These are phyloP conservation scores for Asterella californica DNA, from an alignment of 225 moss, liverwort and hornwort genomes.

Conservation along the genomic window DNA sequence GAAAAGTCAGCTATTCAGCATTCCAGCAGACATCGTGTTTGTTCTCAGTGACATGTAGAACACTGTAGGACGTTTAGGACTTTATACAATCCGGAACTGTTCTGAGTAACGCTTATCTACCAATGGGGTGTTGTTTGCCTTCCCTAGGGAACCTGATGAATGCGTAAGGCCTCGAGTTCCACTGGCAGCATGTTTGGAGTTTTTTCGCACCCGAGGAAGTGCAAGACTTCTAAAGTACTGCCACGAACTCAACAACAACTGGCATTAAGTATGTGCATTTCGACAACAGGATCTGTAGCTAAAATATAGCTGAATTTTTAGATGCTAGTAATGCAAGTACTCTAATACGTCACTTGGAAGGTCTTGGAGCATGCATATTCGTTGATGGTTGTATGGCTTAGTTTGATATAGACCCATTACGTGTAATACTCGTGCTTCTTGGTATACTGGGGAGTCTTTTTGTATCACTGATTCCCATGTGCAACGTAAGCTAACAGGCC, in stretches of 20 bases:
- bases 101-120: background rate
- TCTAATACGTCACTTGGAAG: background rate
- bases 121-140: background rate
- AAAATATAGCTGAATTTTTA: background rate
- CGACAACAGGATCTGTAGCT: background rate
- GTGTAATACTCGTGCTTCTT: background rate
- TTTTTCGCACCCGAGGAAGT: slow-evolving; percentile 94
- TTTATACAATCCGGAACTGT: background rate
- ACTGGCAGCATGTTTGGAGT: slow-evolving; percentile 80
- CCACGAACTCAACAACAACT: slow-evolving; percentile 87
- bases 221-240: slow-evolving; percentile 94
- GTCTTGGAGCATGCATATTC: background rate
- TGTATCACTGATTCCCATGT: background rate
- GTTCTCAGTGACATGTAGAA: no score
- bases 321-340: no score
- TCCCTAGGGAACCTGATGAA: slow-evolving; percentile 74
- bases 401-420: background rate
- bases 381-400: background rate
- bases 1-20: no score
- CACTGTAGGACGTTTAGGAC: no score
- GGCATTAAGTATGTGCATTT: slow-evolving; percentile 69
- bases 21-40: no score
- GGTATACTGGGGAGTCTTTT: background rate
- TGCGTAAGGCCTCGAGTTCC: slow-evolving; percentile 92
- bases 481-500: no score